Evolutionary conservation across 2,329 filamentous ascomycete species (phyloP).

Genomic region (Aspergillus latus): DNA sequence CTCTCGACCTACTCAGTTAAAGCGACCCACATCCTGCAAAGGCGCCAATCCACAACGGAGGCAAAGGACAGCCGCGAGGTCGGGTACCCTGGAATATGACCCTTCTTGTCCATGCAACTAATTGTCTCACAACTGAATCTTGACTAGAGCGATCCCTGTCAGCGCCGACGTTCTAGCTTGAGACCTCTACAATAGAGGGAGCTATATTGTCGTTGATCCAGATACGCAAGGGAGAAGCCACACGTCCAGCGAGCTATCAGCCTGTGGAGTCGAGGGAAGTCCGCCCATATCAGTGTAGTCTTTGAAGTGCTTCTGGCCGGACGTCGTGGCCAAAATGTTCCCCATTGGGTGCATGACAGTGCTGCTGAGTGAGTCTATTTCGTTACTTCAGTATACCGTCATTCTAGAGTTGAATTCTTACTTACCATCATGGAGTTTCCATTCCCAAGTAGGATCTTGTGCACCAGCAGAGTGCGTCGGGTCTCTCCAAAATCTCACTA

Average conservation of each 20-base stretch:
- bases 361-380: slow-evolving; percentile 47
- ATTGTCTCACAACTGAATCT: too few species aligned
- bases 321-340: slow-evolving; percentile 51
- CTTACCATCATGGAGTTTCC: slow-evolving; percentile 48
- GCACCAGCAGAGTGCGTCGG: slow-evolving; percentile 43
- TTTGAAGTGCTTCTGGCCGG: slow-evolving; percentile 43
- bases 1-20: too few species aligned
- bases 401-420: slow-evolving; percentile 3
- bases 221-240: slow-evolving; percentile 37
- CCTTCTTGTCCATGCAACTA: too few species aligned
- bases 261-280: not conserved
- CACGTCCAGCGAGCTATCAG: slow-evolving; percentile 43
- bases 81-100: too few species aligned
- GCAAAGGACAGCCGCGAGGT: too few species aligned
- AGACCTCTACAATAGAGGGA: too few species aligned
- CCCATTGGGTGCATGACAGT: slow-evolving; percentile 49
- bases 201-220: not conserved
- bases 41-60: too few species aligned
- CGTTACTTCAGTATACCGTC: not conserved
- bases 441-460: slow-evolving; percentile 44
- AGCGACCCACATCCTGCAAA: too few species aligned
- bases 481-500: slow-evolving; percentile 52
- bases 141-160: too few species aligned
- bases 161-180: too few species aligned
- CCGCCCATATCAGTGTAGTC: slow-evolving; percentile 20